Evolutionary conservation across 495 filamentous ascomycete genomes (phyloP), one percentile per base, ranked within the genome.

Genomic region (Penicillium paradoxum): DNA sequence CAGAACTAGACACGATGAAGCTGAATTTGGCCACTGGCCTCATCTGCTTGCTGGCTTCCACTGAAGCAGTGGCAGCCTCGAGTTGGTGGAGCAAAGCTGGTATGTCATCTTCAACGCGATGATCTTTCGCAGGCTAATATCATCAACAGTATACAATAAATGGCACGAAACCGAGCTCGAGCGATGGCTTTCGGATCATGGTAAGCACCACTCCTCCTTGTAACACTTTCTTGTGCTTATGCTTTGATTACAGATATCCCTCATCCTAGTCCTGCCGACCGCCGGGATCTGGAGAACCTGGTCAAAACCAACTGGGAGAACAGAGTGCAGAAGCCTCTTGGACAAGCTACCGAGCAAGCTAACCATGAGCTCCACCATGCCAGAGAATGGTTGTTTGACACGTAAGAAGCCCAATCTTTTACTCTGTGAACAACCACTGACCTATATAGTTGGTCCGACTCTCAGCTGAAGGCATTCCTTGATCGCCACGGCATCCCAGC

Each of bases 151-250:
- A 6, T 98, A 97, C 80, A 96, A 97, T 75, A 97, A 92, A 67
- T 98, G 93, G 93, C 92, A 97, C 66, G 85, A 97, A 74, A 96
- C 89, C 6, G 93, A 98, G 77, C 81, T 98, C 10, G 92, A 98
- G 76, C 81, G 93, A 62, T 98, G 93, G 93, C 86, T 98, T 52
- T 88, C 88, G 21, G 93, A 98, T 60, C 83, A 98, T 72, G 74
- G 72, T 76, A 58, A 30, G 49, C 3, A 49, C 25, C 18, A 51
- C 18, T 4, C n/a, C 48, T 21, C 6, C 9, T 19, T 18, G 30
- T 37, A 32, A 27, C 10, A 17, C 3, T 17, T 24, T 41, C 22
- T 37, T 30, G 15, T 10, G 24, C 51, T 68, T 30, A 69, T 52
- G 34, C 1, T 30, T 1, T 7, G 5, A n/a, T n/a, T n/a, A 8